A percentile compares a stretch with the other conserved stretches of the same genome.
phyloP scores from a whole-genome alignment of 225 moss, liverwort and hornwort genomes.

The Anthoceros angustus region DNA sequence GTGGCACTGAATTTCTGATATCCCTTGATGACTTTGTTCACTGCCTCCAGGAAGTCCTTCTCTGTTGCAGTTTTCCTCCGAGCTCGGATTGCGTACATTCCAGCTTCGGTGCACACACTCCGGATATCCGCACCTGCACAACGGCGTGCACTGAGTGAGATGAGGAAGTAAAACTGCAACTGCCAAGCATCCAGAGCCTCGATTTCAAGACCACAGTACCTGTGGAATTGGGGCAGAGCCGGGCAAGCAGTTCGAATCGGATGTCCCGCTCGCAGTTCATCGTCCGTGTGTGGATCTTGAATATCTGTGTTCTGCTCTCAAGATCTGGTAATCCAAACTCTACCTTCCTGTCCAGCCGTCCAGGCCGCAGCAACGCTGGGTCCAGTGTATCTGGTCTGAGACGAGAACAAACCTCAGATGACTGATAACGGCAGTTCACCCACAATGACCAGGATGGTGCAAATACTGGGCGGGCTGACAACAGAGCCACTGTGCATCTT shows the following conservation, averaged over 20 bases:
- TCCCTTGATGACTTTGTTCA: conserved; percentile 93
- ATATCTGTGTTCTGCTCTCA: conserved; percentile 86
- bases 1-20: conserved; percentile 95
- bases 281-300: conserved; percentile 85
- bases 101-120: conserved; percentile 90
- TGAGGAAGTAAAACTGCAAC: neutral
- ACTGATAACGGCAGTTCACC: neutral
- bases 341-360: conserved; percentile 89
- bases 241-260: conserved; percentile 86
- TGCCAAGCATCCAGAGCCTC: no score
- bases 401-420: neutral
- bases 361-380: conserved; percentile 87
- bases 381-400: conserved; percentile 92
- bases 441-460: neutral
- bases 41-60: conserved; percentile 89
- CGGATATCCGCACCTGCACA: conserved; percentile 85
- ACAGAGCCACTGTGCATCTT: neutral
- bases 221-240: conserved; percentile 97
- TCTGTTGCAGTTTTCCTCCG: conserved; percentile 88
- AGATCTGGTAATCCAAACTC: conserved; percentile 89
- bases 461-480: neutral
- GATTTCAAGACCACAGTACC: no score
- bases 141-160: neutral
- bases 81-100: conserved; percentile 93
- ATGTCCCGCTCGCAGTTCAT: conserved; percentile 88